Base-by-base conservation (phyloP, 305 asterid species). In the Rubia tinctorum region DNA sequence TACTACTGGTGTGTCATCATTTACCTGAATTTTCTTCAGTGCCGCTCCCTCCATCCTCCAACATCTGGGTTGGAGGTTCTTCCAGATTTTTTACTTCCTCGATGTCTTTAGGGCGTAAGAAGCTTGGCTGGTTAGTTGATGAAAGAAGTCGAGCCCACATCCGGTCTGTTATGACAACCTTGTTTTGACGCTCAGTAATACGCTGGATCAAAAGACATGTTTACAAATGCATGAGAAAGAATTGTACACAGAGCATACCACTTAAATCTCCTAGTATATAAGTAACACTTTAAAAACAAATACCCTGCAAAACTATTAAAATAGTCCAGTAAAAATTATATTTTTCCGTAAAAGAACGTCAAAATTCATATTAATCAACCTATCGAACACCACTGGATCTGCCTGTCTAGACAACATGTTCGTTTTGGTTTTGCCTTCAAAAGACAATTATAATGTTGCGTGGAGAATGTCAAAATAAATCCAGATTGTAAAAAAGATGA, bases 101-200 rank as follows among this genome's bases (percentile, higher is more conserved):
- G 22, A 60, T 61, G 37, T 66, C 80, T 62, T 78, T 71, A 18
- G 82, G 82, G 25, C 77, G 43, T 81, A 83, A 70, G 75, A 85
- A 85, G 78, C 89, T 85, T 30, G 89, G 89, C 77, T 85, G 89
- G 77, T 83, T 83, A 17, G 89, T 85, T 8, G 87, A 83, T n/a
- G 89, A 78, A 69, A 85, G 89, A 34, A 85, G 84, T 23, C 89
- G 81, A 2, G 87, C 87, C 89, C 89, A 85, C 86, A 81, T 85
- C 75, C 87, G 85, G 84, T 93, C 98, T 0, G 98, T 93, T 81
- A 91, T 88, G 60, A 91, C 98, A 73, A 93, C 98, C 78, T 84
- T 86, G 87, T 93, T 86, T 82, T 88, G 98, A 75, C 81, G 78
- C 79, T 88, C 98, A 37, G 76, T 91, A 25, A 93, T 82, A 71